A percentile compares a stretch with the other conserved stretches of the same genome.
Evolutionary conservation across 331 rosid genomes (phyloP).

Genomic region (Quercus tomentella): DNA sequence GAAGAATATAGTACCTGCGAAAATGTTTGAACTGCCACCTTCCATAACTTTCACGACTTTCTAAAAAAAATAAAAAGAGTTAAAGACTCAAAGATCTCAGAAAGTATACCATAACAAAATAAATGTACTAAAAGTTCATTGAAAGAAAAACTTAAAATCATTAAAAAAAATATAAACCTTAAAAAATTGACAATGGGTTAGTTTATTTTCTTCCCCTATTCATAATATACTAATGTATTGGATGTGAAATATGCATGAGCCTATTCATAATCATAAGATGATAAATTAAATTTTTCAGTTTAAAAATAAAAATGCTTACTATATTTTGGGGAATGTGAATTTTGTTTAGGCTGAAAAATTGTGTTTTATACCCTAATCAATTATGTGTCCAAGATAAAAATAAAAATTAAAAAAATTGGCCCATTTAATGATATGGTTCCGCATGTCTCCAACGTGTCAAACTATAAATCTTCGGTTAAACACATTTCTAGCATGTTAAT

Average conservation of each 20-base stretch:
- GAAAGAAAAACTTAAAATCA: not conserved
- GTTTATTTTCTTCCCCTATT: too few species aligned
- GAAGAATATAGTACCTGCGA: conserved; percentile 25
- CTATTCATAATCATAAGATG: too few species aligned
- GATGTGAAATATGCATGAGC: too few species aligned
- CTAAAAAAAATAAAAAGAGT: not conserved
- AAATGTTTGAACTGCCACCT: conserved; percentile 15
- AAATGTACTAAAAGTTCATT: not conserved
- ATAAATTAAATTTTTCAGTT: too few species aligned
- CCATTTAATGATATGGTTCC: not conserved
- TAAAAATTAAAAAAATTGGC: not conserved
- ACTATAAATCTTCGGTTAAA: not conserved
- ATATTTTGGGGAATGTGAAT: too few species aligned
- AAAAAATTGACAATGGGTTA: too few species aligned
- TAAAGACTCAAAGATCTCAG: not conserved
- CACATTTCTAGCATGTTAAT: not conserved
- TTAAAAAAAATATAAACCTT: too few species aligned
- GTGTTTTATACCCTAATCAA: too few species aligned
- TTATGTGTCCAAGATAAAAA: too few species aligned
- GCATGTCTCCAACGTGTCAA: not conserved
- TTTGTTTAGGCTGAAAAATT: too few species aligned
- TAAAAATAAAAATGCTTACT: too few species aligned
- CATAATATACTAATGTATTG: too few species aligned
- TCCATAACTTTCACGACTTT: conserved; percentile 32
- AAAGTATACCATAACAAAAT: not conserved